These are phyloP conservation scores for Sphaerulina vaccinii DNA, from an alignment of 2,329 filamentous ascomycete species.

Conservation along the genomic window DNA sequence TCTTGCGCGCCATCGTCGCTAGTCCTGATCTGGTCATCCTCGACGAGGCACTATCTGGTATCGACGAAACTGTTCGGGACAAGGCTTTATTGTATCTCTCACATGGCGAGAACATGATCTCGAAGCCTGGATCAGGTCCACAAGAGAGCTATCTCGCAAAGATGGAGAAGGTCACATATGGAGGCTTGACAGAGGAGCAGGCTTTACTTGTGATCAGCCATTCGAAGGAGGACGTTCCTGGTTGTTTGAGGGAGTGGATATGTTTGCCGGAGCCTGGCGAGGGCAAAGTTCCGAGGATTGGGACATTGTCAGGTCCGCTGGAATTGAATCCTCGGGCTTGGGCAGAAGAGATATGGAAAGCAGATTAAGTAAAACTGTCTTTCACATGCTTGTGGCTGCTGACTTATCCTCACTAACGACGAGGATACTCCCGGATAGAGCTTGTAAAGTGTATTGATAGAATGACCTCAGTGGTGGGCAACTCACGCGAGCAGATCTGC, in stretches of 20 bases:
- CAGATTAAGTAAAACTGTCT: neutral
- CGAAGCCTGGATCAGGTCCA: neutral
- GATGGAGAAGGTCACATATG: slow-evolving; percentile 52
- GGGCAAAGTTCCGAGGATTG: slow-evolving; percentile 61
- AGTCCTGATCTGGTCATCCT: slow-evolving; percentile 51
- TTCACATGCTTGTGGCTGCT: neutral
- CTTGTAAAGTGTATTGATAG: too few relatives aligned
- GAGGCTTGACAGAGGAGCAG: slow-evolving; percentile 67
- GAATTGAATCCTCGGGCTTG: slow-evolving; percentile 34
- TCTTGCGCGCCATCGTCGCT: slow-evolving; percentile 58
- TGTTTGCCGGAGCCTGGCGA: slow-evolving; percentile 76
- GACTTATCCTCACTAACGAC: too few relatives aligned
- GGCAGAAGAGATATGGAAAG: slow-evolving; percentile 33
- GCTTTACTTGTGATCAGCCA: slow-evolving; percentile 92
- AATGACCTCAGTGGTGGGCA: too few relatives aligned
- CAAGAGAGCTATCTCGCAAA: slow-evolving; percentile 39
- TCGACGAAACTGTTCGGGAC: slow-evolving; percentile 65
- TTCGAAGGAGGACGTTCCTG: slow-evolving; percentile 83
- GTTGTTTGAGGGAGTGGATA: slow-evolving; percentile 78
- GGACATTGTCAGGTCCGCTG: slow-evolving; percentile 51
- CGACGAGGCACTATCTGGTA: slow-evolving; percentile 53
- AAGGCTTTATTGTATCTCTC: slow-evolving; percentile 80
- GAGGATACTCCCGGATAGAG: too few relatives aligned
- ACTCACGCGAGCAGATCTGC: too few relatives aligned
- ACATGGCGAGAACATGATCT: slow-evolving; percentile 40